Conservation (phyloP, 208 protist species). For the Porcisia deanei region DNA sequence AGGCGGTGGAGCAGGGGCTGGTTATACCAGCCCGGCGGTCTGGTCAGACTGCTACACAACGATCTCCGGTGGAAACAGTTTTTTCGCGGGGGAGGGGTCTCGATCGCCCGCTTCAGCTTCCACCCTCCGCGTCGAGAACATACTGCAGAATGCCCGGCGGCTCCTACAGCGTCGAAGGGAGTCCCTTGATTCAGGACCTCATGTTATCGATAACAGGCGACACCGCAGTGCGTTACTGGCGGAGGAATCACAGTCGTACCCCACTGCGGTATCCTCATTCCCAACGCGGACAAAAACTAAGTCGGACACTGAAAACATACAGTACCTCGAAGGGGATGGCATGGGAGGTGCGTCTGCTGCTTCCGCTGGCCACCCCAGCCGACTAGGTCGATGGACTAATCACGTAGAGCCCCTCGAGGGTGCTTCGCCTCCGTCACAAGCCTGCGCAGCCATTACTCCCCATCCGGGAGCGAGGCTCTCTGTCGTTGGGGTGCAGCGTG, state of each 20-base stretch:
- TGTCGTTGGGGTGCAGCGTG: background rate
- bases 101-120: background rate
- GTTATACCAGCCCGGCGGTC: background rate
- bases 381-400: background rate
- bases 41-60: constrained; percentile 17
- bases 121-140: constrained; percentile 22
- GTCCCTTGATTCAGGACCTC: background rate
- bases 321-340: background rate
- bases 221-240: background rate
- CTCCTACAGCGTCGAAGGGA: constrained; percentile 22
- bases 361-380: background rate
- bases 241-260: background rate
- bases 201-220: background rate
- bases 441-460: background rate
- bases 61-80: constrained; percentile 6
- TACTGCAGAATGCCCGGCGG: constrained; percentile 22
- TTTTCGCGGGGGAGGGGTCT: too few relatives aligned
- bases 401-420: background rate
- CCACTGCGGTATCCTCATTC: background rate
- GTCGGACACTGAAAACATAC: background rate
- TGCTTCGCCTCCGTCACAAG: background rate
- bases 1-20: background rate
- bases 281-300: background rate
- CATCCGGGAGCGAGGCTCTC: background rate
- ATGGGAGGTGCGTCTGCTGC: background rate